phyloP scores from a whole-genome alignment of 2,329 filamentous ascomycete genomes.

The Ceratocystis eucalypticola region DNA sequence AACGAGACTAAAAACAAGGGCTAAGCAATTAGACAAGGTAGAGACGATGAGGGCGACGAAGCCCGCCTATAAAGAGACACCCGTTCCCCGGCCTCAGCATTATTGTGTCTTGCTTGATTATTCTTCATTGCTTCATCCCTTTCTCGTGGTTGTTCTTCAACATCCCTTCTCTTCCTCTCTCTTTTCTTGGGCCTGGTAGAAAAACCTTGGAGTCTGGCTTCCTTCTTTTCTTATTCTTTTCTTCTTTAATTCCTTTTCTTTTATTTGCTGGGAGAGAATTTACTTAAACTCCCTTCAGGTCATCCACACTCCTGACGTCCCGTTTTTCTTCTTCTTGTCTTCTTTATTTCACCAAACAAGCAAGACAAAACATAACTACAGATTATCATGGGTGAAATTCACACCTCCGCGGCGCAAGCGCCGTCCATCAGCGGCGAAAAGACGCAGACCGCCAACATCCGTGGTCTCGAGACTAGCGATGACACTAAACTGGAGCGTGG shows the following conservation, averaged over 20 bases:
- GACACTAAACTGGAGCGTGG: slow-evolving; percentile 39
- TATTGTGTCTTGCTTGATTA: not conserved
- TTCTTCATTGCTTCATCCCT: not conserved
- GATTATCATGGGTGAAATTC: slow-evolving; percentile 11
- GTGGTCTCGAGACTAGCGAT: slow-evolving; percentile 36
- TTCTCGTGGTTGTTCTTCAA: not conserved
- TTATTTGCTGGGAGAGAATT: too few species aligned
- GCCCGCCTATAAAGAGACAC: not conserved
- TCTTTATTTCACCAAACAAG: not conserved
- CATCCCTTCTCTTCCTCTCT: not conserved
- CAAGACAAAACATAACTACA: not conserved
- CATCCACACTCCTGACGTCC: not conserved
- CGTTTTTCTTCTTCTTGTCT: not conserved
- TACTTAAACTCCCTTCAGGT: not conserved
- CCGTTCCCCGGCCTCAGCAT: not conserved
- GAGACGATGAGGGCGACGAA: not conserved
- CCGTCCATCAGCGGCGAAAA: slow-evolving; percentile 14
- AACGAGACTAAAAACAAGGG: not conserved
- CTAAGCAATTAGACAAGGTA: not conserved
- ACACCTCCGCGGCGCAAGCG: not conserved
- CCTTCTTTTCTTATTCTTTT: not conserved
- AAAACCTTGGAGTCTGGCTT: not conserved
- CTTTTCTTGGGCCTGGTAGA: not conserved
- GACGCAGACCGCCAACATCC: slow-evolving; percentile 25
- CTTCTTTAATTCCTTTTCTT: not conserved